Conservation (phyloP, 192 early-diverging fungal genomes). For the Backusella liffmaniae region DNA sequence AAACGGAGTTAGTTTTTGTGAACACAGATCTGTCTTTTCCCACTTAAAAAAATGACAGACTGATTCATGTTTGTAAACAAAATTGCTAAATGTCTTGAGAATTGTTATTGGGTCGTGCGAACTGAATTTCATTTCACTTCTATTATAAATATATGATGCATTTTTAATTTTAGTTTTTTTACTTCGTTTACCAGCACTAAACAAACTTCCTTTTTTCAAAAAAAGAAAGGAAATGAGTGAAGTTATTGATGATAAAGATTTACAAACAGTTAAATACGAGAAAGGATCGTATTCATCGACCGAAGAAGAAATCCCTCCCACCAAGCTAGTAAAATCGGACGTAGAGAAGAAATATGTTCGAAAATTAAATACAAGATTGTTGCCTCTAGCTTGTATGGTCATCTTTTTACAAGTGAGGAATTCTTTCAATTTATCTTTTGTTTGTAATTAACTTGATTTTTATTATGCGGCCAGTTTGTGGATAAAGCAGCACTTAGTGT, state of each 20-base stretch:
- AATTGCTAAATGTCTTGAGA: neutral
- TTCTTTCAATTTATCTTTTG: too few species aligned
- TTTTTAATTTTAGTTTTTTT: neutral
- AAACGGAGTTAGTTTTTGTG: neutral
- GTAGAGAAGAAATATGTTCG: neutral
- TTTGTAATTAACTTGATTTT: neutral
- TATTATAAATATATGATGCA: neutral
- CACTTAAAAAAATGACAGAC: neutral
- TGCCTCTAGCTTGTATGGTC: neutral
- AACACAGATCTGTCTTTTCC: neutral
- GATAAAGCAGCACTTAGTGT: conserved; percentile 17
- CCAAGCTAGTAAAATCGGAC: neutral
- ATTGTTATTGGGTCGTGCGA: neutral
- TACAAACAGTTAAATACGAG: neutral
- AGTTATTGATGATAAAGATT: neutral
- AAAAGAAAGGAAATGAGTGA: neutral
- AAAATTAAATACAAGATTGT: neutral
- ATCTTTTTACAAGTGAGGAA: conserved; percentile 1
- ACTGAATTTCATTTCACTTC: neutral
- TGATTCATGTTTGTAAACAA: neutral
- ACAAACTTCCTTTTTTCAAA: neutral
- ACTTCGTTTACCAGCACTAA: neutral
- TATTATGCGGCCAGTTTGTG: neutral
- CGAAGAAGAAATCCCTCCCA: neutral
- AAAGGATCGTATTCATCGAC: neutral